A percentile compares a stretch with the other conserved stretches of the same genome.
These are phyloP conservation scores for Leishmania martiniquensis DNA, from an alignment of 208 protist genomes.

Conservation along the genomic window DNA sequence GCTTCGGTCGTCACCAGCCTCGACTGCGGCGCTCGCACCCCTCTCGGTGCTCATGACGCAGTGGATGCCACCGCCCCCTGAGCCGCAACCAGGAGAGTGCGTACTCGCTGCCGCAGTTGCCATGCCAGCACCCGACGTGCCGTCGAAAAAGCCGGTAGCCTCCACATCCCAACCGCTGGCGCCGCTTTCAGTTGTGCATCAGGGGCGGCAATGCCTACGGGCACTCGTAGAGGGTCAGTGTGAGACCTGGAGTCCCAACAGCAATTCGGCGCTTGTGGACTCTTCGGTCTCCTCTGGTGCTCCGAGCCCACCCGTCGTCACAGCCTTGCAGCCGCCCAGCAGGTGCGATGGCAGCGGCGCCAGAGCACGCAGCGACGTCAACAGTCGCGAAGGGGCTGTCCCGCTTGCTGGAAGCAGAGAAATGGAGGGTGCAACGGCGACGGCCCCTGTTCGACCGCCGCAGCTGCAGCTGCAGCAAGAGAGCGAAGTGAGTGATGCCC, in stretches of 20 bases:
- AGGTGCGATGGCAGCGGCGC: not conserved
- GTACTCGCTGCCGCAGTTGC: not conserved
- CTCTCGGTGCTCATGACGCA: not conserved
- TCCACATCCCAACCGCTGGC: conserved; percentile 1
- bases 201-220: not conserved
- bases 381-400: not conserved
- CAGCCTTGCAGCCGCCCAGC: conserved; percentile 5
- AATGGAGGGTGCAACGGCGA: not conserved
- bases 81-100: not conserved
- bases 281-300: conserved; percentile 1
- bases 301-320: not conserved
- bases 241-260: conserved; percentile 10
- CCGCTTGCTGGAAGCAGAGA: not conserved
- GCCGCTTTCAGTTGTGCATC: conserved; percentile 6
- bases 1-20: not conserved
- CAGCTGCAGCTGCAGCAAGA: not conserved
- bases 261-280: conserved; percentile 4
- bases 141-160: not conserved
- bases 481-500: not conserved
- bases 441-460: too few species aligned
- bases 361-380: not conserved
- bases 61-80: not conserved
- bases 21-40: not conserved
- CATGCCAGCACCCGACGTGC: conserved; percentile 2
- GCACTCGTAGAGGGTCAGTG: not conserved